Evolutionary conservation across 2,329 filamentous ascomycete genomes (phyloP).

Genomic region (Aspergillus candidus): DNA sequence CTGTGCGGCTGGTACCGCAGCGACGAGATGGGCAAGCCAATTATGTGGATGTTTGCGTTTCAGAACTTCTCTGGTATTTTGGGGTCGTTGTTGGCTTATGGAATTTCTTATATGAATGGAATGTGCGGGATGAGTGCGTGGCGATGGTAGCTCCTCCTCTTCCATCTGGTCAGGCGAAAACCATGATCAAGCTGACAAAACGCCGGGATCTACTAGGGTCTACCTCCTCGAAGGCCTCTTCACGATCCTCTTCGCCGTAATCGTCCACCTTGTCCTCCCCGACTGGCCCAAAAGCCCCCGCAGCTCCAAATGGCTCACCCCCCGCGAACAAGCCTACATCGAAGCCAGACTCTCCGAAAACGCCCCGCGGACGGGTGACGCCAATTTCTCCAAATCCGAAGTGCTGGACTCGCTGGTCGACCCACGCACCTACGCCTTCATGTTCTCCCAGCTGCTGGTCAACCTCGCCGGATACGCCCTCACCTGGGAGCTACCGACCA

Average conservation of each 20-base stretch:
- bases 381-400: conserved; percentile 7
- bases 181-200: too few species aligned
- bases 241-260: conserved; percentile 8
- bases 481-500: conserved; percentile 10
- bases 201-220: neutral
- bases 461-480: conserved; percentile 11
- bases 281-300: conserved; percentile 10
- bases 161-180: too few species aligned
- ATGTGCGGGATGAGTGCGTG: conserved; percentile 7
- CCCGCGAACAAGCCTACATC: conserved; percentile 11
- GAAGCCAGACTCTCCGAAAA: conserved; percentile 10
- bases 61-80: conserved; percentile 11
- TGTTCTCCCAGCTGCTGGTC: conserved; percentile 11
- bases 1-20: conserved; percentile 13
- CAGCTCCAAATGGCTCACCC: conserved; percentile 8
- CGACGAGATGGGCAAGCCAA: conserved; percentile 10
- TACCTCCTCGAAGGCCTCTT: conserved; percentile 12
- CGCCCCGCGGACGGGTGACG: conserved; percentile 5
- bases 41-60: conserved; percentile 14
- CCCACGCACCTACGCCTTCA: conserved; percentile 9
- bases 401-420: conserved; percentile 8
- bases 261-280: conserved; percentile 8
- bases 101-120: conserved; percentile 11
- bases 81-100: conserved; percentile 7
- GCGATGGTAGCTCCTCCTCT: conserved; percentile 3